phyloP scores from a whole-genome alignment of 2,329 filamentous ascomycete species.

The Claviceps fusiformis region DNA sequence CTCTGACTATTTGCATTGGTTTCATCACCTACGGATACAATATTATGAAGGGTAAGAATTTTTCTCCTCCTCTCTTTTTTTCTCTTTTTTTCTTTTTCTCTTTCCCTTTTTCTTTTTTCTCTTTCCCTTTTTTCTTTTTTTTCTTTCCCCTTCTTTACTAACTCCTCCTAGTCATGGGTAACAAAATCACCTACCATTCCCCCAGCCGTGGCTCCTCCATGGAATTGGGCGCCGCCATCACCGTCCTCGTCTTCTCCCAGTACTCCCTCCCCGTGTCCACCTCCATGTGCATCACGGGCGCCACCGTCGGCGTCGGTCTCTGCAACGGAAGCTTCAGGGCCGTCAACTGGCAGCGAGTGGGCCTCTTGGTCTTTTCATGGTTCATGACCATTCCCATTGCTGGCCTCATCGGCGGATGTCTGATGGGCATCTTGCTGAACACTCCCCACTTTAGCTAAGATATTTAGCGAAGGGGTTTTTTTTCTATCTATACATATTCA shows the following conservation, averaged over 20 bases:
- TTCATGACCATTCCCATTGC: slow-evolving; percentile 30
- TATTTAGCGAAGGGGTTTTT: not conserved
- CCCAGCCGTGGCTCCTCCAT: slow-evolving; percentile 49
- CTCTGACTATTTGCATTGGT: slow-evolving; percentile 49
- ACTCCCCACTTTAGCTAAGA: slow-evolving; percentile 21
- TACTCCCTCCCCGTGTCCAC: slow-evolving; percentile 65
- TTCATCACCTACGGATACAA: slow-evolving; percentile 68
- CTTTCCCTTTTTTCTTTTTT: too few relatives aligned
- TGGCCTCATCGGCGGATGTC: slow-evolving; percentile 25
- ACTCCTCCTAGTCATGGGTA: slow-evolving; percentile 52
- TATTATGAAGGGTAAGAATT: slow-evolving; percentile 68
- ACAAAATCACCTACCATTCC: slow-evolving; percentile 62
- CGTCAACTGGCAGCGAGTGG: slow-evolving; percentile 64
- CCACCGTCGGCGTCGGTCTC: slow-evolving; percentile 64
- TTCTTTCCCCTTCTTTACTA: too few relatives aligned
- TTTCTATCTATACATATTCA: not conserved
- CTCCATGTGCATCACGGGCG: slow-evolving; percentile 68
- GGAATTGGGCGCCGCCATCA: slow-evolving; percentile 69
- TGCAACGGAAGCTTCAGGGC: slow-evolving; percentile 61
- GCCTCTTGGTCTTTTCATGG: slow-evolving; percentile 52
- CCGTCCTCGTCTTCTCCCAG: slow-evolving; percentile 62
- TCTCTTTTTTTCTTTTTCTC: too few relatives aligned
- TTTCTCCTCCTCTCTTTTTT: too few relatives aligned
- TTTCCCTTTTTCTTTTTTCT: too few relatives aligned
- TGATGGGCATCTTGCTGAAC: slow-evolving; percentile 28